phyloP scores from a whole-genome alignment of 2,329 filamentous ascomycete species.

The Sporothrix dimorphospora region DNA sequence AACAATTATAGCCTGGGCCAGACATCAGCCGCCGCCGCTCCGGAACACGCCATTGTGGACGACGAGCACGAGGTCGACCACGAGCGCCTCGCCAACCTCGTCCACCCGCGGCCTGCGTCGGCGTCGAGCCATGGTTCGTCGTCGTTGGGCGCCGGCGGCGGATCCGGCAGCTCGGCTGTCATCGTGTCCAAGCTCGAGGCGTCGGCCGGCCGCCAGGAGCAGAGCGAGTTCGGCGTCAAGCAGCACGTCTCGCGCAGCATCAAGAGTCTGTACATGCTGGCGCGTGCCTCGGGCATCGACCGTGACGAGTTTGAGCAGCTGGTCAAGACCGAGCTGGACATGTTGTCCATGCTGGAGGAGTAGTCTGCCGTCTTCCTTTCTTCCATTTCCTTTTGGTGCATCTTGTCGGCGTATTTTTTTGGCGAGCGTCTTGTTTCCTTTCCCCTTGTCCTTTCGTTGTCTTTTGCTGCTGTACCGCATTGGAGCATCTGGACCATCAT shows the following conservation, averaged over 20 bases:
- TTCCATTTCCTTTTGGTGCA: background rate
- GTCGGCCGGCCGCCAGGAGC: constrained; percentile 58
- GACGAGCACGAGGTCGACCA: constrained; percentile 44
- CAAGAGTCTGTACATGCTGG: constrained; percentile 74
- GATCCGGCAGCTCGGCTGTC: constrained; percentile 49
- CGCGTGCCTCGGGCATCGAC: constrained; percentile 71
- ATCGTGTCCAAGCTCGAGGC: constrained; percentile 66
- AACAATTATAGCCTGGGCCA: background rate
- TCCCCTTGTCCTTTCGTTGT: background rate
- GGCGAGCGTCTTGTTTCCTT: constrained; percentile 4
- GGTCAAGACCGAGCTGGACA: constrained; percentile 71
- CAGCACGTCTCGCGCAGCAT: constrained; percentile 79
- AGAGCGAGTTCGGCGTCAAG: constrained; percentile 73
- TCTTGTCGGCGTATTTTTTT: background rate
- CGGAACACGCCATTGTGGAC: constrained; percentile 34
- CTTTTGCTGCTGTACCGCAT: background rate
- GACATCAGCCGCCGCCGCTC: constrained; percentile 26
- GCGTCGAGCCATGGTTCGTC: constrained; percentile 61
- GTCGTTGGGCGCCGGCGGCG: constrained; percentile 46
- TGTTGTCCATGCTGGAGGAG: constrained; percentile 71
- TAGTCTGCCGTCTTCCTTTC: constrained; percentile 19
- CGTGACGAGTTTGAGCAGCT: constrained; percentile 74
- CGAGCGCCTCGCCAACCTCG: constrained; percentile 45
- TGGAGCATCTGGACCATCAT: constrained; percentile 6
- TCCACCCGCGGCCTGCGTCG: constrained; percentile 62